These are phyloP conservation scores for Otatea glauca DNA, from an alignment of 176 grass and related monocot species.

Conservation along the genomic window DNA sequence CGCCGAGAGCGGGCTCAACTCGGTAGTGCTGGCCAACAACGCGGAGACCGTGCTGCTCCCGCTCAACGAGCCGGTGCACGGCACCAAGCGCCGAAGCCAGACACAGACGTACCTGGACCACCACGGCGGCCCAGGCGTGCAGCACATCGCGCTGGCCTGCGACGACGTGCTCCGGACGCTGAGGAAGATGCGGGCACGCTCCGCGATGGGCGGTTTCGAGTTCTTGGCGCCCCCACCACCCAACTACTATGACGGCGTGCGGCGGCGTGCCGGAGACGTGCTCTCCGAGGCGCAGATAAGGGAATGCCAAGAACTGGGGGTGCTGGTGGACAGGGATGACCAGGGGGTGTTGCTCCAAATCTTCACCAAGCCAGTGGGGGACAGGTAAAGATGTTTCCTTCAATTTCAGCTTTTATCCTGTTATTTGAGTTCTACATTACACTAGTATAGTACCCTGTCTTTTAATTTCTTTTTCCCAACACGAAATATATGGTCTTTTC, in stretches of 20 bases:
- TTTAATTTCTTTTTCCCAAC: too few species aligned
- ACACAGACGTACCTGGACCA: constrained; percentile 93
- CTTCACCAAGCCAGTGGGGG: constrained; percentile 90
- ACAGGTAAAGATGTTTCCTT: constrained; percentile 58
- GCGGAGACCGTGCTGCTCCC: constrained; percentile 76
- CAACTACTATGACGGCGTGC: constrained; percentile 76
- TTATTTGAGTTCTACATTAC: background rate
- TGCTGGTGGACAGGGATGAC: constrained; percentile 95
- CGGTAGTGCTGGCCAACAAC: constrained; percentile 91
- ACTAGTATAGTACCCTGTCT: too few species aligned
- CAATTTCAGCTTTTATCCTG: background rate
- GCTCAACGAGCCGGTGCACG: constrained; percentile 93
- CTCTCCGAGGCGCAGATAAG: constrained; percentile 80
- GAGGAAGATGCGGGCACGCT: constrained; percentile 67
- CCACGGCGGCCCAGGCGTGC: constrained; percentile 85
- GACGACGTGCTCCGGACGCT: constrained; percentile 74
- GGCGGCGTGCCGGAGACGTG: constrained; percentile 69
- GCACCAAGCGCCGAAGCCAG: constrained; percentile 95
- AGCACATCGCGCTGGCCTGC: constrained; percentile 89
- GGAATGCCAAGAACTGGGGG: constrained; percentile 80
- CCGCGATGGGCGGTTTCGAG: constrained; percentile 71
- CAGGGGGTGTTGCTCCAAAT: constrained; percentile 93
- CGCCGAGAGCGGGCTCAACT: constrained; percentile 93
- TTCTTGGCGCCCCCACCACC: constrained; percentile 69
- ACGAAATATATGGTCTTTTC: too few species aligned